Conservation (phyloP, 2,329 filamentous ascomycete species). For the Ophiostoma sp. region DNA sequence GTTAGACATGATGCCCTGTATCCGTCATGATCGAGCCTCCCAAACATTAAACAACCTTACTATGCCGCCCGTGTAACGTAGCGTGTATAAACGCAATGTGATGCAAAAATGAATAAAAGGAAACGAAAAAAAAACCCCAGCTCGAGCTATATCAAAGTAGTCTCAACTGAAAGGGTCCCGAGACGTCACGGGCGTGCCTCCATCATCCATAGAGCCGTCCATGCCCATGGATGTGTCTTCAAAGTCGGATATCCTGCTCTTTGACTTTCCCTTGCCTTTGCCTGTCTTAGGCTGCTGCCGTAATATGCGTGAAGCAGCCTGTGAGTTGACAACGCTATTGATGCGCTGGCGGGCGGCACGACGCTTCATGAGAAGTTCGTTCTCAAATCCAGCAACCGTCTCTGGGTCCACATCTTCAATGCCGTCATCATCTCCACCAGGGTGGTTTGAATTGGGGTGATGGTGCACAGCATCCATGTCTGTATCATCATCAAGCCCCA, state of each 20-base stretch:
- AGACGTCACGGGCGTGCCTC: constrained; percentile 22
- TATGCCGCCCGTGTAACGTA: neutral
- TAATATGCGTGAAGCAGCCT: constrained; percentile 26
- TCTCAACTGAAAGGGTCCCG: constrained; percentile 5
- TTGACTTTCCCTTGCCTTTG: constrained; percentile 45
- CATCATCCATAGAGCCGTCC: constrained; percentile 19
- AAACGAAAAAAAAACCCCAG: neutral
- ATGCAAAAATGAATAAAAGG: neutral
- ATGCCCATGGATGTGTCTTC: constrained; percentile 1
- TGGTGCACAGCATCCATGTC: constrained; percentile 32
- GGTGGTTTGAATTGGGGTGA: neutral
- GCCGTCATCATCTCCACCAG: constrained; percentile 23
- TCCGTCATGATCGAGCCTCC: neutral
- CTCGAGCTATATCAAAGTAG: neutral
- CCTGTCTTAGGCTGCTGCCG: constrained; percentile 27
- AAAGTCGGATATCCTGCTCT: constrained; percentile 28
- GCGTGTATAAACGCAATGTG: constrained; percentile 1
- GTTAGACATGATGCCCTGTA: neutral
- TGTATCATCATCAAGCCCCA: constrained; percentile 12
- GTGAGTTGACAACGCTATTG: constrained; percentile 26
- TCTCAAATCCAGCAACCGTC: constrained; percentile 46
- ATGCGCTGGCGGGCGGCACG: constrained; percentile 36
- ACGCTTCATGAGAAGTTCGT: constrained; percentile 46
- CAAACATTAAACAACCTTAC: neutral
- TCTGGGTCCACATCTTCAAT: constrained; percentile 24